Evolutionary conservation across 2,329 filamentous ascomycete species (phyloP), one percentile per base, ranked within the genome.

Genomic region (Verticillium longisporum): DNA sequence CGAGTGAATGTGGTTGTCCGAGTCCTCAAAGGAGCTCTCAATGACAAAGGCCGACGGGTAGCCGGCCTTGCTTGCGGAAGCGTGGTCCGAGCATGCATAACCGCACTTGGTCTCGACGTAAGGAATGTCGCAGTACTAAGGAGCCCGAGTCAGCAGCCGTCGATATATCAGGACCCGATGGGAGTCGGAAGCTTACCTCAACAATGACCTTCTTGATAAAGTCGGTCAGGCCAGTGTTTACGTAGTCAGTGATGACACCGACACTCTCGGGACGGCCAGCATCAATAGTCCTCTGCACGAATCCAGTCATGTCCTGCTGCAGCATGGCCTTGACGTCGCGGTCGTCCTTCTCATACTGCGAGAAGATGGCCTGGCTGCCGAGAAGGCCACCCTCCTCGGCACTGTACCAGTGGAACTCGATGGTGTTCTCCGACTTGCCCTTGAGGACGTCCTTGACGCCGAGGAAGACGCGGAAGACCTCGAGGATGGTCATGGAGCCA

Each of bases 291-390:
- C 88, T 88, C 72, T 93, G 86, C 5, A 92, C 84, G 72, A 89
- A 97, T 18, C 94, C 94, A 1, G 92, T 96, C 94, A 98, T 98
- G 75, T 98, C 94, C 76, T 98, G 94, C 78, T 98, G 94, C 60
- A 98, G 84, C 95, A 98, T 98, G 37, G 94, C 94, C 78, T 94
- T 96, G 74, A 98, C 83, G 66, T 94, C 87, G 32, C 88, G 84
- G 37, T 83, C 82, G 26, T 84, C 76, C 72, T 88, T 86, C 75
- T 90, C 88, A 71, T 98, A 98, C 7, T 84, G 78, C 58, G 84
- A 82, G 80, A 97, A 98, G 73, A 98, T 90, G 60, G 90, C 93
- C 74, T 97, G 92, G 69, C 89, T 94, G 62, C 92, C 92, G 3
- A 96, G 83, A 55, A 97, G 80, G 37, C 93, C 92, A 58, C 89